Conservation (phyloP, 2,329 filamentous ascomycete genomes). For the Neoascochyta sp. region DNA sequence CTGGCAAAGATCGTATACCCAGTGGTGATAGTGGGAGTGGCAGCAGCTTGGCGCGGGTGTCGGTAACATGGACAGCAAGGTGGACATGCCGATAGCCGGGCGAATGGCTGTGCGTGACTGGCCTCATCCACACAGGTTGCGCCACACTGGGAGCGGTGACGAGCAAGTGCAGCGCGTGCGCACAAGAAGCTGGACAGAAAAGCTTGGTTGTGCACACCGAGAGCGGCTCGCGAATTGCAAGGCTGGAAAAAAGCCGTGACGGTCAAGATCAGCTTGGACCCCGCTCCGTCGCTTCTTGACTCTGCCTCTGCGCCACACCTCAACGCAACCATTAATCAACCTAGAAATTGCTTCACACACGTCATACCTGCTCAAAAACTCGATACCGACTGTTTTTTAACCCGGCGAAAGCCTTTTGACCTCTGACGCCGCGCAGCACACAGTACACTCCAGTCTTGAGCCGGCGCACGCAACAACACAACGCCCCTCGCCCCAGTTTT, state of each 20-base stretch:
- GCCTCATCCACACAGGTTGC: conserved; percentile 5
- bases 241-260: conserved; percentile 11
- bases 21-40: too few species aligned
- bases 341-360: conserved; percentile 19
- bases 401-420: neutral
- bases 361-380: conserved; percentile 27
- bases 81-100: conserved; percentile 2
- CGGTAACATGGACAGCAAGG: too few species aligned
- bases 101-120: conserved; percentile 1
- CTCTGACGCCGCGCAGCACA: too few species aligned
- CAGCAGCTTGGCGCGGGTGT: neutral
- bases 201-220: conserved; percentile 12
- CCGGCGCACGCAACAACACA: too few species aligned
- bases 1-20: too few species aligned
- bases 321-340: conserved; percentile 13
- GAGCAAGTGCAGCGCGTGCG: conserved; percentile 1
- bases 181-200: conserved; percentile 6
- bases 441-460: too few species aligned
- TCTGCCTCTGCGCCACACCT: conserved; percentile 25
- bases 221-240: conserved; percentile 12
- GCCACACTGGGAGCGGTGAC: conserved; percentile 12
- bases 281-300: conserved; percentile 23
- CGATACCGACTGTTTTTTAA: conserved; percentile 15
- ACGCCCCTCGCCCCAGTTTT: too few species aligned
- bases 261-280: conserved; percentile 13